A percentile compares a stretch with the other conserved stretches of the same genome.
These are phyloP conservation scores for Sambucus nigra DNA, from an alignment of 129 eudicot genomes.

Conservation along the genomic window DNA sequence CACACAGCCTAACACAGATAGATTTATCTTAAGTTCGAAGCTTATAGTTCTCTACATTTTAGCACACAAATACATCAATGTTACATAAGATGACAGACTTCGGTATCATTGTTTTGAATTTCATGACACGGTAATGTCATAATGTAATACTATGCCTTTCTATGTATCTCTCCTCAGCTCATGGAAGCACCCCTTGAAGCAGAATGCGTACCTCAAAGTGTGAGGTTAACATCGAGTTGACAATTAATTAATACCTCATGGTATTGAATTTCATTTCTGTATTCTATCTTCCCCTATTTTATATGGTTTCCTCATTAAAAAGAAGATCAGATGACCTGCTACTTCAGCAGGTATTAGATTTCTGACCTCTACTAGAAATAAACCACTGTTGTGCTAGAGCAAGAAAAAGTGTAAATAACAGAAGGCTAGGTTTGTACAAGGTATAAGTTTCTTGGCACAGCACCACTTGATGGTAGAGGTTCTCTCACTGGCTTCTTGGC, in stretches of 20 bases:
- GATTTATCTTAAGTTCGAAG: not conserved
- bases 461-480: constrained; percentile 11
- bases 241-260: too few species aligned
- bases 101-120: not conserved
- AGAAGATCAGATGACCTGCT: not conserved
- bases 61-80: not conserved
- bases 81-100: not conserved
- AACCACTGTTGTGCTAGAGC: not conserved
- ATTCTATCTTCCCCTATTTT: not conserved
- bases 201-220: too few species aligned
- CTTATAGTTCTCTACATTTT: not conserved
- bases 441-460: constrained; percentile 7
- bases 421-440: constrained; percentile 1
- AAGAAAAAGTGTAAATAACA: not conserved
- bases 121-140: not conserved
- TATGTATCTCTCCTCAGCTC: too few species aligned
- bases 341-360: not conserved
- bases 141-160: not conserved
- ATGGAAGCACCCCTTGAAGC: too few species aligned
- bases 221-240: too few species aligned
- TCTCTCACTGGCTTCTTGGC: constrained; percentile 2
- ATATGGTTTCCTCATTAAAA: not conserved
- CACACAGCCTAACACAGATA: too few species aligned
- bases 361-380: not conserved
- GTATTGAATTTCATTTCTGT: too few species aligned